phyloP scores from a whole-genome alignment of 2,329 filamentous ascomycete genomes.

The Aspergillus tubingensis region DNA sequence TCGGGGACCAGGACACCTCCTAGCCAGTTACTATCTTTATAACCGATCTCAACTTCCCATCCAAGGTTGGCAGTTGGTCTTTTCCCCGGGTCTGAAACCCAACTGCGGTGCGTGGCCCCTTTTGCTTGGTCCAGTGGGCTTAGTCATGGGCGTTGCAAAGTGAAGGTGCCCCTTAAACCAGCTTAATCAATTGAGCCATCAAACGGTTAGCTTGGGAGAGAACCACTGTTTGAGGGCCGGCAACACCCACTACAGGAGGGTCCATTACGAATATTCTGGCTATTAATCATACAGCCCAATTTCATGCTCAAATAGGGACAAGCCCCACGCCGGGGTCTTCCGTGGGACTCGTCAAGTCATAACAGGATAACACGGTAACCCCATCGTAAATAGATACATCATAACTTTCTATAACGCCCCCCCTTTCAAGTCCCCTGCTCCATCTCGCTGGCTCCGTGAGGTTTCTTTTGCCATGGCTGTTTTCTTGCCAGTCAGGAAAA shows the following conservation, averaged over 20 bases:
- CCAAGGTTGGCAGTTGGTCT: background rate
- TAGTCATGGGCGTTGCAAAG: background rate
- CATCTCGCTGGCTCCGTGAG: constrained; percentile 1
- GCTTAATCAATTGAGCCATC: too few species aligned
- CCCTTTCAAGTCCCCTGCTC: constrained; percentile 1
- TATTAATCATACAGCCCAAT: background rate
- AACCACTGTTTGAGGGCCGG: background rate
- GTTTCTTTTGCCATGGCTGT: background rate
- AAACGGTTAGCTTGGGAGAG: too few species aligned
- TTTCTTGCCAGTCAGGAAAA: background rate
- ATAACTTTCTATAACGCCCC: background rate
- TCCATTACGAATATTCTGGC: background rate
- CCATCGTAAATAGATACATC: background rate
- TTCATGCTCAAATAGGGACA: background rate
- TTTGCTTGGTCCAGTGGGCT: background rate
- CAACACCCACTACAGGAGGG: background rate
- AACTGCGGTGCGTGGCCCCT: background rate
- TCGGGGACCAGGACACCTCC: too few species aligned
- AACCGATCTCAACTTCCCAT: background rate
- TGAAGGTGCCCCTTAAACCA: too few species aligned
- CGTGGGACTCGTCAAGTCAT: background rate
- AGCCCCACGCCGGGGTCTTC: background rate
- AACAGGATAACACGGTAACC: background rate
- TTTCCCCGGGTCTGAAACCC: background rate
- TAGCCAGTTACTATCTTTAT: too few species aligned